Evolutionary conservation across 768 basidiomycete species (phyloP).

Genomic region (Polyporus arcularius): DNA sequence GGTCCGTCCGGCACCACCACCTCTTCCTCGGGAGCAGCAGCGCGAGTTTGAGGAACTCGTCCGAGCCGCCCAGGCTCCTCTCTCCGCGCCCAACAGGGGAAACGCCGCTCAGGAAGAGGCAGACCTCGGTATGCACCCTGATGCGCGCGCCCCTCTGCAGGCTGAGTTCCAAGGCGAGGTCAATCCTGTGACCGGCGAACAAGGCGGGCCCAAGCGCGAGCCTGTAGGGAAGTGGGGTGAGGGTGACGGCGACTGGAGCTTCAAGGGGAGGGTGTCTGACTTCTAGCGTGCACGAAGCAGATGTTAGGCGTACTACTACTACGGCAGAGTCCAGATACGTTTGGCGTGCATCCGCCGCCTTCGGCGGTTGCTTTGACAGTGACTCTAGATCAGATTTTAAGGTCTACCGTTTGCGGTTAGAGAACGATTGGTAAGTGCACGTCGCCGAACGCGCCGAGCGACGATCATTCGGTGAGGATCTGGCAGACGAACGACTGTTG

Average conservation of each 20-base stretch:
- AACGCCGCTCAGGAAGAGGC: slow-evolving; percentile 31
- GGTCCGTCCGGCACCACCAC: slow-evolving; percentile 69
- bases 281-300: slow-evolving; percentile 45
- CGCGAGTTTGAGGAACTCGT: slow-evolving; percentile 86
- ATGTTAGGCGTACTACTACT: too few species aligned
- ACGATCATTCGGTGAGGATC: too few species aligned
- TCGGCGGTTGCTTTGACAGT: too few species aligned
- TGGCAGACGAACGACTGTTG: too few species aligned
- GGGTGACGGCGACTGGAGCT: slow-evolving; percentile 82
- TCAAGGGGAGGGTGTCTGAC: slow-evolving; percentile 86
- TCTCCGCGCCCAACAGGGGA: slow-evolving; percentile 27
- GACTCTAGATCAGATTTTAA: too few species aligned
- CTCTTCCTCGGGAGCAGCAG: slow-evolving; percentile 74
- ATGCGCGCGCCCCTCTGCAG: slow-evolving; percentile 57
- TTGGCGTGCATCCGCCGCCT: too few species aligned
- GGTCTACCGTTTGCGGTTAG: too few species aligned
- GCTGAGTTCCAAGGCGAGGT: slow-evolving; percentile 79
- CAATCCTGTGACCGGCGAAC: slow-evolving; percentile 83
- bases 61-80: slow-evolving; percentile 54
- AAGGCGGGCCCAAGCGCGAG: slow-evolving; percentile 85
- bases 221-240: slow-evolving; percentile 64
- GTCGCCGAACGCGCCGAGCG: too few species aligned
- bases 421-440: too few species aligned
- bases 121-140: slow-evolving; percentile 63
- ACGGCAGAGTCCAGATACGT: too few species aligned